Percentiles rank a stretch among this genome's conserved stretches.
These are phyloP conservation scores for Amanita pseudoporphyria DNA, from an alignment of 768 basidiomycete genomes.

Conservation along the genomic window DNA sequence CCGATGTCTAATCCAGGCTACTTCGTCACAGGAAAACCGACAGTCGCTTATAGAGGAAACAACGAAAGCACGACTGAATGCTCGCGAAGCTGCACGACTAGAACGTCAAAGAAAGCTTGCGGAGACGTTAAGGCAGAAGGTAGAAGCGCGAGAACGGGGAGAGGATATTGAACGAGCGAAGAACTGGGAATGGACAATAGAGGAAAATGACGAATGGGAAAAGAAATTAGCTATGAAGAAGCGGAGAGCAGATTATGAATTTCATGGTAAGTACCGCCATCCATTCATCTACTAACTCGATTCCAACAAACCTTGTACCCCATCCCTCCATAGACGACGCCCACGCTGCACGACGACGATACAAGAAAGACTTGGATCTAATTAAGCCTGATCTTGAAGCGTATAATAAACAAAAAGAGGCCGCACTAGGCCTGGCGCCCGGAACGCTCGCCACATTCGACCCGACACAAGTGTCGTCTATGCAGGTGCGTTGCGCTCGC, in stretches of 20 bases:
- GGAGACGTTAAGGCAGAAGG: slow-evolving; percentile 74
- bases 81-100: slow-evolving; percentile 71
- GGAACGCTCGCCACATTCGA: slow-evolving; percentile 62
- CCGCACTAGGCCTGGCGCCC: slow-evolving; percentile 64
- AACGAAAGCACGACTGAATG: slow-evolving; percentile 64
- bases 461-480: slow-evolving; percentile 26
- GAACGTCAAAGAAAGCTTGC: slow-evolving; percentile 89
- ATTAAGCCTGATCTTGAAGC: slow-evolving; percentile 82
- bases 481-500: slow-evolving; percentile 26
- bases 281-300: not conserved
- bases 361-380: slow-evolving; percentile 85
- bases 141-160: slow-evolving; percentile 85
- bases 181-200: slow-evolving; percentile 93
- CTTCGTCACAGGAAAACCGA: slow-evolving; percentile 76
- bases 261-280: slow-evolving; percentile 59
- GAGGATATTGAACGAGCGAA: slow-evolving; percentile 85
- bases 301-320: not conserved
- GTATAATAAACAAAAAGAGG: slow-evolving; percentile 87
- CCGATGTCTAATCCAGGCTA: slow-evolving; percentile 36
- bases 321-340: slow-evolving; percentile 59
- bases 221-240: slow-evolving; percentile 77
- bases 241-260: slow-evolving; percentile 81
- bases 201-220: slow-evolving; percentile 97
- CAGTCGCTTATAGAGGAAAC: slow-evolving; percentile 80
- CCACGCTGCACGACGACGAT: slow-evolving; percentile 78